A percentile compares a stretch with the other conserved stretches of the same genome.
These are phyloP conservation scores for Zizania palustris DNA, from an alignment of 202 grass and related monocot genomes.

Conservation along the genomic window DNA sequence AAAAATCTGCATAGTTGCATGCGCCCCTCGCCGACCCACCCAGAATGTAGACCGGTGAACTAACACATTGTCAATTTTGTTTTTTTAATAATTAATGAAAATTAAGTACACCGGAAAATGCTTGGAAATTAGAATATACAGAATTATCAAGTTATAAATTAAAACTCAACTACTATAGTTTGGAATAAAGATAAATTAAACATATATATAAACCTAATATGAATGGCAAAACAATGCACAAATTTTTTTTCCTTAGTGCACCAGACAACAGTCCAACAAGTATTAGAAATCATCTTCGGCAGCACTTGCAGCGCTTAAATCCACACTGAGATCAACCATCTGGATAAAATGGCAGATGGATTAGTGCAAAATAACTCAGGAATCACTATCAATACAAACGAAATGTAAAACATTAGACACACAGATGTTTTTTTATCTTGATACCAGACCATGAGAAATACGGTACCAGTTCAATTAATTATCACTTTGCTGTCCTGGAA, in stretches of 20 bases:
- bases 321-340: conserved; percentile 80
- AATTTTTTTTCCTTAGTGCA: not conserved
- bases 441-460: not conserved
- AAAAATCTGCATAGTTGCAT: too few species aligned
- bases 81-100: too few species aligned
- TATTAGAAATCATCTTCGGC: conserved; percentile 50
- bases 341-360: conserved; percentile 21
- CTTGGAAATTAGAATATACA: conserved; percentile 12
- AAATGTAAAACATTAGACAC: not conserved
- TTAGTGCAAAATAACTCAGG: not conserved
- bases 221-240: not conserved
- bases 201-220: not conserved
- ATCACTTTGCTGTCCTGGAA: not conserved
- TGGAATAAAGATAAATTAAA: not conserved
- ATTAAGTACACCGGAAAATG: not conserved
- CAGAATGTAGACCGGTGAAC: too few species aligned
- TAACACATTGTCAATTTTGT: too few species aligned
- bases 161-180: not conserved
- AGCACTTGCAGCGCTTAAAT: conserved; percentile 91
- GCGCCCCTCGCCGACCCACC: too few species aligned
- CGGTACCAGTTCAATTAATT: not conserved
- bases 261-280: not conserved
- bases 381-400: not conserved
- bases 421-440: not conserved
- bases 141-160: not conserved